Base-by-base conservation (phyloP, 2,329 filamentous ascomycete genomes). In the Diaporthe amygdali region DNA sequence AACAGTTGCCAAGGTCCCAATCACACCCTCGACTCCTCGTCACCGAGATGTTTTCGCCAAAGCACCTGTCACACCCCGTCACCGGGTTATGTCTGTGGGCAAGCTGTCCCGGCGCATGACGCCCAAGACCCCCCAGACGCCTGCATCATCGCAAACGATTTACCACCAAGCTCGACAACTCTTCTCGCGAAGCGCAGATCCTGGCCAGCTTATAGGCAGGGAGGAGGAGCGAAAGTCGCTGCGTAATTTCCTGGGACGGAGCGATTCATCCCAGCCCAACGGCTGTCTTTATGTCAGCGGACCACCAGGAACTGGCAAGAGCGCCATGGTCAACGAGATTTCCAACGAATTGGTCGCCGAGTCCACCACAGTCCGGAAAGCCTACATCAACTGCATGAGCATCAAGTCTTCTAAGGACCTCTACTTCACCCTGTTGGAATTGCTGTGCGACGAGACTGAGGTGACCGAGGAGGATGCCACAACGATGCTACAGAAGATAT, bases 351-450 rank as follows among this genome's bases (percentile, higher is more conserved):
- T 92, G 61, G 83, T 84, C 14, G 79, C 83, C 5, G 83, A 84
- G 41, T 83, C 84, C 2, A 77, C 81, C 15, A 81, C 81, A 5
- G 84, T 96, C 67, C 91, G 90, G 76, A 91, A 92, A 67, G 91
- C 91, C 2, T 96, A 95, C 78, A 88, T 99, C 86, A 99, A 99
- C 80, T 99, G 96, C 82, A 98, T 98, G 91, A 97, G 95, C 82
- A 91, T 98, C 82, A 97, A 96, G 78, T 94, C 91, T 41, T 94
- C 95, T 2, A 91, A 91, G 75, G 95, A 98, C 78, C 87, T 99
- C 27, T 97, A 97, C 81, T 88, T 88, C 73, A 95, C 92, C 25
- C 84, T 99, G 22, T 83, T 96, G 15, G 91, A 94, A 68, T 89
- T 96, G 51, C 84, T 92, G 70, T 87, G 87, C 15, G 86, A 91